phyloP scores from a whole-genome alignment of 2,329 filamentous ascomycete genomes.

The Apiospora marii region DNA sequence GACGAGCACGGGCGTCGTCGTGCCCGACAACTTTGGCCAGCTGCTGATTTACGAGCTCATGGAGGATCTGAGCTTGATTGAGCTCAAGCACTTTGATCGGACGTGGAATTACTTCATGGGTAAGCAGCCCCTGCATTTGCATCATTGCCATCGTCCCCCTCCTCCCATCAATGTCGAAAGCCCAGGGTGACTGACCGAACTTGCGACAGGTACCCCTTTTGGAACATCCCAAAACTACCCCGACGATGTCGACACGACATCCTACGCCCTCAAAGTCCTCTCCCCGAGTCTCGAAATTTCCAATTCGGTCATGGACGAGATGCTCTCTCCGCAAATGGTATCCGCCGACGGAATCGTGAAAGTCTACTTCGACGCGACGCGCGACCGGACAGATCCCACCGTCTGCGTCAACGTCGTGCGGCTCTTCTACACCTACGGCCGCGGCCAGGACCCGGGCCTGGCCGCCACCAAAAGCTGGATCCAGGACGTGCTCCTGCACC shows the following conservation, averaged over 20 bases:
- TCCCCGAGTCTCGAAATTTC: background rate
- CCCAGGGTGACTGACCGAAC: background rate
- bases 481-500: background rate
- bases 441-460: background rate
- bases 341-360: conserved; percentile 4
- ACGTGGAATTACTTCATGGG: conserved; percentile 14
- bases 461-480: background rate
- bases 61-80: background rate
- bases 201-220: background rate
- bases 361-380: conserved; percentile 1
- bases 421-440: conserved; percentile 4
- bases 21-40: conserved; percentile 19
- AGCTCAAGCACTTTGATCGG: conserved; percentile 12
- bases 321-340: background rate
- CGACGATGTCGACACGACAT: conserved; percentile 9
- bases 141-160: too few relatives aligned
- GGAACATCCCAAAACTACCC: conserved; percentile 2
- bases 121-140: too few relatives aligned
- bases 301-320: background rate
- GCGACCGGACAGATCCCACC: conserved; percentile 4
- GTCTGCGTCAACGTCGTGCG: background rate
- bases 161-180: background rate
- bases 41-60: conserved; percentile 10
- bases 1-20: conserved; percentile 9
- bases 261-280: background rate